Percentiles rank a stretch among this genome's conserved stretches.
Evolutionary conservation across 495 filamentous ascomycete species (phyloP).

Genomic region (Sabuloglossum arenarium): DNA sequence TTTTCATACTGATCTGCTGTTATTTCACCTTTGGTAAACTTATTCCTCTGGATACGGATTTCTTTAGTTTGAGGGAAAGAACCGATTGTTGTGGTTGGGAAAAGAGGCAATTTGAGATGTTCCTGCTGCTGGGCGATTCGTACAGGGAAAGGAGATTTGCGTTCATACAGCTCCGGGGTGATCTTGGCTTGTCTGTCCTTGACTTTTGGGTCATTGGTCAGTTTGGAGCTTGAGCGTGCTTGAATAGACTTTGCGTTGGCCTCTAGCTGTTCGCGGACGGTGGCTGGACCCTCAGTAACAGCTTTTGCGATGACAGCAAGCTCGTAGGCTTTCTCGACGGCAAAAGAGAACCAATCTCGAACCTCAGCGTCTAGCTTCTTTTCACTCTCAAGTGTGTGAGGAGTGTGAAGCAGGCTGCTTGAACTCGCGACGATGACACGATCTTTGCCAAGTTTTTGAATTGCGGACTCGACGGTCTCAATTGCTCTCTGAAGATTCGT

Average conservation of each 20-base stretch:
- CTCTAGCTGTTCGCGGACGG: slow-evolving; percentile 70
- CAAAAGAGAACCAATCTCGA: slow-evolving; percentile 96
- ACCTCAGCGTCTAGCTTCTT: slow-evolving; percentile 89
- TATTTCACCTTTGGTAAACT: slow-evolving; percentile 97
- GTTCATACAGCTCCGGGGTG: slow-evolving; percentile 67
- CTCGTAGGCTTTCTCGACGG: slow-evolving; percentile 80
- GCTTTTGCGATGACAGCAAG: slow-evolving; percentile 91
- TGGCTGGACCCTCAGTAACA: slow-evolving; percentile 69
- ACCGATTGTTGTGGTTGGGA: slow-evolving; percentile 98
- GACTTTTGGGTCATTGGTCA: slow-evolving; percentile 89
- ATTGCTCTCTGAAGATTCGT: slow-evolving; percentile 87
- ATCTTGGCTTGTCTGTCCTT: slow-evolving; percentile 85
- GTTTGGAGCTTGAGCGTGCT: slow-evolving; percentile 69
- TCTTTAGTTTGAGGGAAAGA: slow-evolving; percentile 98
- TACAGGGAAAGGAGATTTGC: slow-evolving; percentile 65
- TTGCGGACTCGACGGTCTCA: slow-evolving; percentile 64
- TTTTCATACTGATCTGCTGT: slow-evolving; percentile 77
- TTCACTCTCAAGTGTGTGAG: slow-evolving; percentile 92
- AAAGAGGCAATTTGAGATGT: slow-evolving; percentile 75
- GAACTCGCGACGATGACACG: slow-evolving; percentile 92
- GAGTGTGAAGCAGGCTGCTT: slow-evolving; percentile 89
- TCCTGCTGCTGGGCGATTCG: slow-evolving; percentile 73
- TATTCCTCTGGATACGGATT: slow-evolving; percentile 87
- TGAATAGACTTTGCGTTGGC: slow-evolving; percentile 85
- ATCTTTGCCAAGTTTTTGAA: slow-evolving; percentile 87